Conservation (phyloP, 257 asterid species). For the Lycium barbarum region DNA sequence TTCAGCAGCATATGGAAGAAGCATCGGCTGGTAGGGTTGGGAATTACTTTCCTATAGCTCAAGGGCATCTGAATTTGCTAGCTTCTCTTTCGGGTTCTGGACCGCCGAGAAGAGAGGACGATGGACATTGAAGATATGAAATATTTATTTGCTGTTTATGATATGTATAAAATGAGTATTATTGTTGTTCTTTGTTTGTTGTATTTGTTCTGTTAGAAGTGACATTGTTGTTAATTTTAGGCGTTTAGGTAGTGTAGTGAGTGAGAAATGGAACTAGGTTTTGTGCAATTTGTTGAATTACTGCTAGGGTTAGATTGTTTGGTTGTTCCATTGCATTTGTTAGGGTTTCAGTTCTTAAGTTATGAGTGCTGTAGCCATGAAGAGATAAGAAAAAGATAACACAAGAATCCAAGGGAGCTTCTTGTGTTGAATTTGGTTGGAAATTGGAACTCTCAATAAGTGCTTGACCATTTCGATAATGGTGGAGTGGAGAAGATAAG, state of each 20-base stretch:
- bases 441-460: constrained; percentile 25
- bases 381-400: background rate
- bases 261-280: constrained; percentile 24
- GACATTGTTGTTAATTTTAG: background rate
- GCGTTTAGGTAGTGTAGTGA: constrained; percentile 27
- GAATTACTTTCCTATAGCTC: constrained; percentile 89
- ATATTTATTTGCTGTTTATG: constrained; percentile 15
- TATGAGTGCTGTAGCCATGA: constrained; percentile 13
- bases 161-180: constrained; percentile 25
- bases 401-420: constrained; percentile 19
- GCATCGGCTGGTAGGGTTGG: constrained; percentile 95
- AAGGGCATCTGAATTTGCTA: constrained; percentile 91
- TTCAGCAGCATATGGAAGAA: constrained; percentile 87
- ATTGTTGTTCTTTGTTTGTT: constrained; percentile 23
- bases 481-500: constrained; percentile 22
- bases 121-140: constrained; percentile 51
- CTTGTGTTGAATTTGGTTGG: constrained; percentile 30
- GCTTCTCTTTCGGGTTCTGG: constrained; percentile 84
- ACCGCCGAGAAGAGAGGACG: constrained; percentile 85
- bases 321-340: constrained; percentile 8
- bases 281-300: constrained; percentile 29
- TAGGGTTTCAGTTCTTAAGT: constrained; percentile 21
- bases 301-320: constrained; percentile 29
- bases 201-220: background rate
- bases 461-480: constrained; percentile 23